Percentiles rank a stretch among this genome's conserved stretches.
Conservation (phyloP, 306 rosid genomes). For the Cyclanthera cordifolia region DNA sequence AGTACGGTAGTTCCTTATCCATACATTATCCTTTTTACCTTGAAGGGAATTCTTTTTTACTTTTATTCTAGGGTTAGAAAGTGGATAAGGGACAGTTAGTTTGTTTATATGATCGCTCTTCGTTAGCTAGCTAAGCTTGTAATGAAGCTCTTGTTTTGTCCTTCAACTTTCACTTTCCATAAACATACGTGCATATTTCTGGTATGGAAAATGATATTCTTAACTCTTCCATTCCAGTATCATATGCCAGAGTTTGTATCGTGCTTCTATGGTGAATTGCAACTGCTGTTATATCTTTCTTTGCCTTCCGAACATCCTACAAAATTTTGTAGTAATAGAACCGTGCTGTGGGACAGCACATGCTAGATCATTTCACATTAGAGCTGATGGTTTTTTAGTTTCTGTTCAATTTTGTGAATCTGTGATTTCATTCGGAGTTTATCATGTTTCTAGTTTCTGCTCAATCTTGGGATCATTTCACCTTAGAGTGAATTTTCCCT, state of each 20-base stretch:
- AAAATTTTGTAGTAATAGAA: neutral
- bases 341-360: neutral
- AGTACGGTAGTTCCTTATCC: no score
- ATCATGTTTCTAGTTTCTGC: no score
- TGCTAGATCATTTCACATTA: neutral
- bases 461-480: neutral
- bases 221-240: no score
- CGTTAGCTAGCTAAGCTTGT: neutral
- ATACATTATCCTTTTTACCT: no score
- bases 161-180: neutral
- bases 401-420: neutral
- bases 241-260: no score
- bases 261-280: no score
- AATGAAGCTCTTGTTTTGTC: neutral
- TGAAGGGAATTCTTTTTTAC: no score
- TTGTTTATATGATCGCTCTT: neutral
- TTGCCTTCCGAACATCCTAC: neutral
- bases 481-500: neutral
- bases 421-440: no score
- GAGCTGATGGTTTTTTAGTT: neutral
- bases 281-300: neutral
- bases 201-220: neutral
- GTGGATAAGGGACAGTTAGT: neutral
- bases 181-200: neutral
- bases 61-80: neutral